These are phyloP conservation scores for Chytridium lagenaria DNA, from an alignment of 371 early-diverging fungal genomes.

Conservation along the genomic window DNA sequence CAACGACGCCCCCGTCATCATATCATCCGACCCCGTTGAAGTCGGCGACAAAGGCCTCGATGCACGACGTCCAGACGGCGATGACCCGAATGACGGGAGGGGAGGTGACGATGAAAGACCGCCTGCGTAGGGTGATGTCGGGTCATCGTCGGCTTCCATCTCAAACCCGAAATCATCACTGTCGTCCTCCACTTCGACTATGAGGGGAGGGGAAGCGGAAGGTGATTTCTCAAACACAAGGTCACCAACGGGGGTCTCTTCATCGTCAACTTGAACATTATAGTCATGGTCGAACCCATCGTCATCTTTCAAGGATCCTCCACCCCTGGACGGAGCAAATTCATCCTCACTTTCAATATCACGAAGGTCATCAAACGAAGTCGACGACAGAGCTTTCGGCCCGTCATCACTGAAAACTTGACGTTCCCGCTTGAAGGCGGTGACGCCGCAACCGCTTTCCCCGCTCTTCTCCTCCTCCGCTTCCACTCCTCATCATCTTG, in stretches of 20 bases:
- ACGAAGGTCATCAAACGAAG: not conserved
- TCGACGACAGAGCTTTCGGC: not conserved
- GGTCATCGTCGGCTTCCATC: conserved; percentile 9
- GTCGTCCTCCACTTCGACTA: conserved; percentile 17
- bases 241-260: no score
- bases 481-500: conserved; percentile 7
- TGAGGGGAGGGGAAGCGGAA: conserved; percentile 7
- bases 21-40: not conserved
- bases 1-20: not conserved
- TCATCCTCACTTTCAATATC: conserved; percentile 1
- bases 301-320: not conserved
- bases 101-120: not conserved
- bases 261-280: not conserved
- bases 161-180: conserved; percentile 17
- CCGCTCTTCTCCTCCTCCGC: not conserved
- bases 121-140: not conserved
- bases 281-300: not conserved
- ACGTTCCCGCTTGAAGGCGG: no score
- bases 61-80: not conserved
- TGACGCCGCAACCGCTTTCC: not conserved
- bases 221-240: not conserved
- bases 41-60: not conserved
- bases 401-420: not conserved
- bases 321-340: not conserved
- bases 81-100: no score